Evolutionary conservation across 805 yeast species (phyloP).

Genomic region (Lipomyces lipofer): DNA sequence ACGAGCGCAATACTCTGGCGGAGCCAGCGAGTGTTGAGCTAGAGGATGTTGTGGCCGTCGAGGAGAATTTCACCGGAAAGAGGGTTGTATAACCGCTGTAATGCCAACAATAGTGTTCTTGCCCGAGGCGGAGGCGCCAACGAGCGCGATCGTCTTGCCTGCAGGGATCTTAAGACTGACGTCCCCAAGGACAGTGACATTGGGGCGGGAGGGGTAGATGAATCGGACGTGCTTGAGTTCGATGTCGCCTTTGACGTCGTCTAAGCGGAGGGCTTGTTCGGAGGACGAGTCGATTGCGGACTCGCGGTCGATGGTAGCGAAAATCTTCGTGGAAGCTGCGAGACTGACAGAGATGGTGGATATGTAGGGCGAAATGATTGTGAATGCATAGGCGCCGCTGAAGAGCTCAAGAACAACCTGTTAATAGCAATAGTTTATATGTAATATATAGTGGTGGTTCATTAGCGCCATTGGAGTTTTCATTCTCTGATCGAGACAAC

Average conservation of each 20-base stretch:
- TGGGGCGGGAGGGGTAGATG: conserved; percentile 39
- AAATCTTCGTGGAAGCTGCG: conserved; percentile 45
- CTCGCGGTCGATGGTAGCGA: conserved; percentile 46
- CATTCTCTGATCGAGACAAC: too few species aligned
- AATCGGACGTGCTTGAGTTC: conserved; percentile 34
- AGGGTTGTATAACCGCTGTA: conserved; percentile 62
- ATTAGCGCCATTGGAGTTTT: too few species aligned
- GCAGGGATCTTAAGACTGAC: conserved; percentile 52
- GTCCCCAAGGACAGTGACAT: conserved; percentile 36
- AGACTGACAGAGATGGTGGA: conserved; percentile 43
- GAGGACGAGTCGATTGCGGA: conserved; percentile 43
- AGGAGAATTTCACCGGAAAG: conserved; percentile 48
- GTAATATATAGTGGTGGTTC: too few species aligned
- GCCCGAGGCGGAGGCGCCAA: conserved; percentile 78
- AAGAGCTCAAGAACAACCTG: too few species aligned
- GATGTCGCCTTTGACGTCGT: conserved; percentile 44
- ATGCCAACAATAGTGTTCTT: conserved; percentile 50
- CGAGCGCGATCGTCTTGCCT: conserved; percentile 84
- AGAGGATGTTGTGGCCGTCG: conserved; percentile 51
- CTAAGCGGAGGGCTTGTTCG: conserved; percentile 31
- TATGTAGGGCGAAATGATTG: conserved; percentile 45
- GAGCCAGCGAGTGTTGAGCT: conserved; percentile 53
- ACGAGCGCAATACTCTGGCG: conserved; percentile 59
- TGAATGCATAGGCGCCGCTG: conserved; percentile 44
- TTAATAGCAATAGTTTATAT: too few species aligned